Base-by-base conservation (phyloP, 768 basidiomycete genomes). In the Epithele typhae region DNA sequence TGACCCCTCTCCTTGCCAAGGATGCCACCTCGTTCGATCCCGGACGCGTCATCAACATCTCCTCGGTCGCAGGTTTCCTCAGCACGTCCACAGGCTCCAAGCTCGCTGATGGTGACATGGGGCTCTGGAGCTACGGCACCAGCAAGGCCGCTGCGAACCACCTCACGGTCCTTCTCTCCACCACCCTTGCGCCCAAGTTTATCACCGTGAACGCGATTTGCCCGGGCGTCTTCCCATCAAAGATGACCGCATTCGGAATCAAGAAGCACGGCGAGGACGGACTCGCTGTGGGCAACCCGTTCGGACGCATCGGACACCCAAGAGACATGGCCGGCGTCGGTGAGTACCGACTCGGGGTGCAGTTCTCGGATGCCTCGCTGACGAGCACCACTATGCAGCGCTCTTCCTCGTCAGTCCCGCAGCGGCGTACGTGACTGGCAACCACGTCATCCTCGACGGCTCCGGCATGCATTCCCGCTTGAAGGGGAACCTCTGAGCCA, bases 71-170 rank as follows among this genome's bases (percentile, higher is more conserved):
- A 0, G 77, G 81, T 8, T 65, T 84, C 19, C 72, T 71, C 41
- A 74, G 86, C 3, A 52, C 59, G 19, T 73, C 73, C 0, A 78
- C 81, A 60, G 71, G 72, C 6, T 55, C 60, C 43, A 47, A 64
- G 0, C 57, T 90, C 19, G 79, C 82, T 19, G 66, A 64, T 2
- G 64, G 61, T 1, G 84, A 82, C 0, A 74, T 67, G 23, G 90
- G 89, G 3, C 78, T 84, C 7, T 92, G 84, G 82, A 82, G 81
- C 58, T 92, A 92, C 61, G 78, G 81, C 55, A 71, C 87, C 6
- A 89, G 87, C 64, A 92, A 92, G 66, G 89, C 89, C n/a, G 87
- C 87, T 23, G 79, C 86, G 15, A 91, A 90, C 66, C 88, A 91
- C 53, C 77, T 92, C 37, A 90, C 89, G 4, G 79, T 80, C 12